Evolutionary conservation across 1,139 yeast species (phyloP).

Genomic region (Candida pseudoviswanathii): DNA sequence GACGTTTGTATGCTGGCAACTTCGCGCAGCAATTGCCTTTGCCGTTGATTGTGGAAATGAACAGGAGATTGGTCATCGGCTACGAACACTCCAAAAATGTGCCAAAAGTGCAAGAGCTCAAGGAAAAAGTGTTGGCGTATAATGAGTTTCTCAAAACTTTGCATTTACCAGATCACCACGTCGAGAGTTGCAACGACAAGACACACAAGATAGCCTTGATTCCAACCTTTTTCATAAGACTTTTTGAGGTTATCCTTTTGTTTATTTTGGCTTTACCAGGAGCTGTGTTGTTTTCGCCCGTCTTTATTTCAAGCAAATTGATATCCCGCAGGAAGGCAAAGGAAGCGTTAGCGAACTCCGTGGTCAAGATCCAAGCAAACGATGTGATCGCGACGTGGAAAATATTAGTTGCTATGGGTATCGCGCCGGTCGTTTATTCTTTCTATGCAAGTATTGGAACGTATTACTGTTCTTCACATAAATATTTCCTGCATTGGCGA

Average conservation of each 20-base stretch:
- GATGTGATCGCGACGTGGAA: conserved; percentile 98
- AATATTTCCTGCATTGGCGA: conserved; percentile 22
- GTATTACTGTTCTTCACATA: conserved; percentile 38
- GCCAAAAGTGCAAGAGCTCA: conserved; percentile 64
- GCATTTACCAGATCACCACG: conserved; percentile 89
- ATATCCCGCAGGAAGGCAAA: conserved; percentile 73
- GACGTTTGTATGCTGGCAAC: conserved; percentile 84
- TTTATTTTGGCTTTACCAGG: conserved; percentile 81
- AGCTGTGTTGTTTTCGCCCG: conserved; percentile 78
- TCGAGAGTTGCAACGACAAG: conserved; percentile 58
- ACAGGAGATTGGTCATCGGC: conserved; percentile 80
- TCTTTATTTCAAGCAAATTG: conserved; percentile 72
- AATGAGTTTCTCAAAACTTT: conserved; percentile 66
- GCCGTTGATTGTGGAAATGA: conserved; percentile 85
- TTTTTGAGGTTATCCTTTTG: conserved; percentile 55
- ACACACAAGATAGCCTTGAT: conserved; percentile 46
- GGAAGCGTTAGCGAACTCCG: conserved; percentile 82
- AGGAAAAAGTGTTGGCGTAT: conserved; percentile 63
- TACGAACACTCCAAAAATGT: conserved; percentile 73
- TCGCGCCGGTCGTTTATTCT: conserved; percentile 83
- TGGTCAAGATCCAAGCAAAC: conserved; percentile 86
- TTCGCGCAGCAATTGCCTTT: conserved; percentile 70
- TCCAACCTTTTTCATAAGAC: conserved; percentile 53
- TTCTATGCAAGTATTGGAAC: conserved; percentile 76
- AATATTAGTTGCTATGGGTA: conserved; percentile 81